Base-by-base conservation (phyloP, 495 filamentous ascomycete genomes). In the Rostrohypoxylon terebratum region DNA sequence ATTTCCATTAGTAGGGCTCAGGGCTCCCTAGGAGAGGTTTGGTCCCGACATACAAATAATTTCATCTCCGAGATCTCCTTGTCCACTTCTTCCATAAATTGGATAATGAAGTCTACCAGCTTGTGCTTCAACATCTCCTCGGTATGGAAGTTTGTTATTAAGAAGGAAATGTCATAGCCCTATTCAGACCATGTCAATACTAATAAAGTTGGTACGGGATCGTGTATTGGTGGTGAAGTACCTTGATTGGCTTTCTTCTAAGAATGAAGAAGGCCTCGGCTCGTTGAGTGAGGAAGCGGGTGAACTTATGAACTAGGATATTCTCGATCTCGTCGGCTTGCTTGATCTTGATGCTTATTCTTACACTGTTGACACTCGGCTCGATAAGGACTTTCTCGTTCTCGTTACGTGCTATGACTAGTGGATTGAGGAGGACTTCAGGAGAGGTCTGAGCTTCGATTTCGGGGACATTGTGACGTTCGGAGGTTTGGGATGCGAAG, bases 61-160 rank as follows among this genome's bases (percentile, higher is more conserved):
- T 99, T 99, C 96, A 98, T 98, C 82, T 98, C 96, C 1, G 95
- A 98, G 59, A 98, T 98, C 81, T 99, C 96, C 84, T 98, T 98
- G 77, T 98, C 96, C 31, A 98, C 96, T 77, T 99, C 96, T 82
- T 98, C 95, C 94, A 98, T 98, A 78, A 98, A 98, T 71, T 97
- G 90, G 67, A 99, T 97, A 67, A 98, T 96, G 76, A 99, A 99
- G 77, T 99, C 96, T 9, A 99, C 96, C 68, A 99, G 84, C 83
- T 99, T 98, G 77, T 99, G 94, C 84, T 97, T 98, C 76, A 98
- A 81, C 93, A 99, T 96, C 75, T 94, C 91, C 79, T 98, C 96
- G 16, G 95, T 98, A 75, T 99, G 96, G 85, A 93, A 94, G 80
- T 99, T 98, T 13, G 96, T 98, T 73, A 99, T 95, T 75, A 99